Percentiles rank a stretch among this genome's conserved stretches.
phyloP scores from a whole-genome alignment of 2,329 filamentous ascomycete genomes.

The Lasiodiplodia sp. region DNA sequence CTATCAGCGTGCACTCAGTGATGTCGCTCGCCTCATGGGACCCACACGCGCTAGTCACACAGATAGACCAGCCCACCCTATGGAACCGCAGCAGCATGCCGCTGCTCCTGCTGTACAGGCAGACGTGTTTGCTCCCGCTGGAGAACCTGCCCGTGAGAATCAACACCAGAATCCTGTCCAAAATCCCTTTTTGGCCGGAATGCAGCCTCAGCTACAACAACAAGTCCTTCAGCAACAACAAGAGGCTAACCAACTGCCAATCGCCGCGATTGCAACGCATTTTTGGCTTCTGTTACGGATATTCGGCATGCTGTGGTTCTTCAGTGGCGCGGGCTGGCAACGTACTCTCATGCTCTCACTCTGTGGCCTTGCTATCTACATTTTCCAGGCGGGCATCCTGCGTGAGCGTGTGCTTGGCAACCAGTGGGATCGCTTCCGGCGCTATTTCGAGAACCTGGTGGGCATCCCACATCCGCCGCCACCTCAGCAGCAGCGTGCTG shows the following conservation, averaged over 20 bases:
- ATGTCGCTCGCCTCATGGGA: slow-evolving; percentile 12
- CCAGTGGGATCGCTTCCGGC: slow-evolving; percentile 36
- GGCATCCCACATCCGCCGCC: slow-evolving; percentile 17
- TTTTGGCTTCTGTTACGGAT: slow-evolving; percentile 63
- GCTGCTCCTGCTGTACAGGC: neutral
- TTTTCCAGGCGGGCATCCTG: slow-evolving; percentile 40
- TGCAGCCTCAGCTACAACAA: slow-evolving; percentile 12
- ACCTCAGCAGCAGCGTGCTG: slow-evolving; percentile 7
- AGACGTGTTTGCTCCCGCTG: neutral
- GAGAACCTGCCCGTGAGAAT: neutral
- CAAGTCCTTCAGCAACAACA: slow-evolving; percentile 20
- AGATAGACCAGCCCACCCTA: neutral
- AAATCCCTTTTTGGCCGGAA: slow-evolving; percentile 5
- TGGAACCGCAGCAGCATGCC: neutral
- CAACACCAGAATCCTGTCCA: slow-evolving; percentile 9
- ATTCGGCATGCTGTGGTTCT: slow-evolving; percentile 63
- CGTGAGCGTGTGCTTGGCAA: slow-evolving; percentile 38
- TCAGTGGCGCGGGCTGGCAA: slow-evolving; percentile 50
- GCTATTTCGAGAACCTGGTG: slow-evolving; percentile 50
- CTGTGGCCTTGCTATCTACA: slow-evolving; percentile 45
- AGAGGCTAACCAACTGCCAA: slow-evolving; percentile 6
- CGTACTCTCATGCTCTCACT: slow-evolving; percentile 42
- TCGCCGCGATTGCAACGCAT: slow-evolving; percentile 43
- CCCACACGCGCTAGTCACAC: slow-evolving; percentile 12
- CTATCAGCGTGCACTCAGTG: slow-evolving; percentile 24